Evolutionary conservation across 2,329 filamentous ascomycete species (phyloP).

Genomic region (Phialophora chinensis): DNA sequence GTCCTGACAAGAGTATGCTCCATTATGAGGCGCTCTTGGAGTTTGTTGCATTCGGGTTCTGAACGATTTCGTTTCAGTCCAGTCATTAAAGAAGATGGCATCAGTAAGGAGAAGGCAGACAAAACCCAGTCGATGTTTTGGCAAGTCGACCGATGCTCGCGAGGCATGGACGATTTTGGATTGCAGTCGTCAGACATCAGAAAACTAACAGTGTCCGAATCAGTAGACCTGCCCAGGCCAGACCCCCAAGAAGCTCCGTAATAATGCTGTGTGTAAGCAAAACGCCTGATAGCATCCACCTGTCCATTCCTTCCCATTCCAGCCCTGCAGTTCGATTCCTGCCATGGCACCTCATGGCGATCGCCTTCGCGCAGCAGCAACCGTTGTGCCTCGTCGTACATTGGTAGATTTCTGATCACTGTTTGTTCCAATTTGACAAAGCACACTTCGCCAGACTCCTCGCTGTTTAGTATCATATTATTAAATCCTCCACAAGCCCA

Average conservation of each 20-base stretch:
- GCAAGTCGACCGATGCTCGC: background rate
- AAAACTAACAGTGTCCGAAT: background rate
- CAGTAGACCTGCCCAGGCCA: background rate
- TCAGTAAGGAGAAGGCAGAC: background rate
- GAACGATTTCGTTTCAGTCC: background rate
- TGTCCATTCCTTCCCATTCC: background rate
- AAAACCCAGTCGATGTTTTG: background rate
- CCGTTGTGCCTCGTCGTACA: background rate
- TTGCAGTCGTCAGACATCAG: background rate
- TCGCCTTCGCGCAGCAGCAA: background rate
- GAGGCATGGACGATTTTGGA: background rate
- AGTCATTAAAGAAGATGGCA: background rate
- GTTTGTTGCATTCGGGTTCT: background rate
- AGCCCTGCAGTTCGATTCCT: background rate
- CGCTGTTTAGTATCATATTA: background rate
- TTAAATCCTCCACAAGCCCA: background rate
- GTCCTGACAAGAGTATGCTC: too few relatives aligned
- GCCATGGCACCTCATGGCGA: background rate
- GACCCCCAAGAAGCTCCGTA: background rate
- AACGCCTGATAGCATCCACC: background rate
- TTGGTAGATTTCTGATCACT: background rate
- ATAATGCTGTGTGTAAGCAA: background rate
- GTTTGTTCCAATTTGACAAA: background rate
- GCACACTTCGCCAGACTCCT: conserved; percentile 4
- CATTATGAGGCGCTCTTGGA: background rate